Evolutionary conservation across 2,329 filamentous ascomycete genomes (phyloP).

Genomic region (Ilyonectria sp.): DNA sequence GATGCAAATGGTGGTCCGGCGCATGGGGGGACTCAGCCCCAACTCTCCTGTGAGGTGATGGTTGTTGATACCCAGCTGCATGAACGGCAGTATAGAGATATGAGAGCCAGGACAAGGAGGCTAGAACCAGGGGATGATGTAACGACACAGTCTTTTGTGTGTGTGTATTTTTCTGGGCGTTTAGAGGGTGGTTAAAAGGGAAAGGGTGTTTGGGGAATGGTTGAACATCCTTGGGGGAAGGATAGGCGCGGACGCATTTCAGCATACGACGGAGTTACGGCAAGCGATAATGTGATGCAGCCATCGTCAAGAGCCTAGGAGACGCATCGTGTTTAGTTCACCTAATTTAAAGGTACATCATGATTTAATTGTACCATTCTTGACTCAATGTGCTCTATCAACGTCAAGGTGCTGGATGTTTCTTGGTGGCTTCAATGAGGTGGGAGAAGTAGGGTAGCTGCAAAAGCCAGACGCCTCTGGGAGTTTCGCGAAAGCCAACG

Average conservation of each 20-base stretch:
- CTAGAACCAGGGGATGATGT: slow-evolving; percentile 7
- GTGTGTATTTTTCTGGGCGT: slow-evolving; percentile 22
- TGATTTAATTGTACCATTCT: neutral
- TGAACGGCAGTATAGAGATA: slow-evolving; percentile 31
- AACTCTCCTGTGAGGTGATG: slow-evolving; percentile 48
- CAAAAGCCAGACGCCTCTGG: no score
- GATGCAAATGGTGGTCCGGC: slow-evolving; percentile 66
- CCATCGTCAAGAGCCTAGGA: slow-evolving; percentile 5
- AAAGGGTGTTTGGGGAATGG: slow-evolving; percentile 10
- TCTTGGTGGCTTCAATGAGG: no score
- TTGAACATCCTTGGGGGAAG: neutral
- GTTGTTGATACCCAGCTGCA: slow-evolving; percentile 26
- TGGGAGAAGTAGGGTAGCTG: no score
- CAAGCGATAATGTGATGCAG: slow-evolving; percentile 7
- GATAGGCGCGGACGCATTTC: slow-evolving; percentile 4
- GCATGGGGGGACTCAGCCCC: slow-evolving; percentile 49
- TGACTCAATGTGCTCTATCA: neutral
- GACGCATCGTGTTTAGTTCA: neutral
- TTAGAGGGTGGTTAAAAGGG: slow-evolving; percentile 25
- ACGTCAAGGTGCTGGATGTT: no score
- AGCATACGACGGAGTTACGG: slow-evolving; percentile 29
- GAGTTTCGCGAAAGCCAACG: no score
- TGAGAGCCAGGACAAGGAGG: slow-evolving; percentile 1
- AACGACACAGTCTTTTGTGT: slow-evolving; percentile 25
- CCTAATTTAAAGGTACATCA: neutral